Evolutionary conservation across 805 yeast genomes (phyloP), one percentile per base, ranked within the genome.

Genomic region (Candida krabiensis): DNA sequence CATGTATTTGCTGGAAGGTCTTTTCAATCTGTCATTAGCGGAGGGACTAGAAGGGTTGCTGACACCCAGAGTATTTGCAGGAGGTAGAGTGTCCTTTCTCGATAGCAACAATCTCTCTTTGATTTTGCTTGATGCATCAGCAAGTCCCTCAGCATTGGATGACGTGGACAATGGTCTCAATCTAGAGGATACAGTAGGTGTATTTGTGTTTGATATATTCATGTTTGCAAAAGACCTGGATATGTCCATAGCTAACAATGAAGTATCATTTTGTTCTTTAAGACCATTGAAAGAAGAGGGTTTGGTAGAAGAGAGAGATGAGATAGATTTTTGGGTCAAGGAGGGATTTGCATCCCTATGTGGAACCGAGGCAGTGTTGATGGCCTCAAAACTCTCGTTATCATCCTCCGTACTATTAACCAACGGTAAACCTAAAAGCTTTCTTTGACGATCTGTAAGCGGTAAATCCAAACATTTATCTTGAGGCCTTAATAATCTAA

Each of bases 381-480:
- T 13, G 9, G 27, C 23, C 14, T 25, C 32, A 5, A 44, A 18
- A n/a, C 27, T 41, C 16, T 4, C 9, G 12, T 38, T 44, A 15
- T 39, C 42, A 9, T 33, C 39, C 3, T 30, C 30, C 2, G 16
- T 11, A 11, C 35, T 36, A 8, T 39, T 28, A 11, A 50, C 27
- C 3, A 46, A 14, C 7, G 58, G 51, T 17, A 76, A 60, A 1
- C 80, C 80, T 26, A 76, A 56, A 12, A 76, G 53, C 27, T 58
- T 55, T 32, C 80, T 55, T 52, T 76, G 81, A 17, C 59, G 61
- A 32, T 60, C 63, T 8, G 62, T 69, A 42, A 76, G 63, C 3
- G 79, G 79, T 40, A 76, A 58, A 50, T 76, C 81, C 24, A 61
- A 47, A 46, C 80, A 75, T 47, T 70, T 71, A 46, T 76, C 80